Conservation (phyloP, 768 basidiomycete genomes). For the Lentinula sp. region DNA sequence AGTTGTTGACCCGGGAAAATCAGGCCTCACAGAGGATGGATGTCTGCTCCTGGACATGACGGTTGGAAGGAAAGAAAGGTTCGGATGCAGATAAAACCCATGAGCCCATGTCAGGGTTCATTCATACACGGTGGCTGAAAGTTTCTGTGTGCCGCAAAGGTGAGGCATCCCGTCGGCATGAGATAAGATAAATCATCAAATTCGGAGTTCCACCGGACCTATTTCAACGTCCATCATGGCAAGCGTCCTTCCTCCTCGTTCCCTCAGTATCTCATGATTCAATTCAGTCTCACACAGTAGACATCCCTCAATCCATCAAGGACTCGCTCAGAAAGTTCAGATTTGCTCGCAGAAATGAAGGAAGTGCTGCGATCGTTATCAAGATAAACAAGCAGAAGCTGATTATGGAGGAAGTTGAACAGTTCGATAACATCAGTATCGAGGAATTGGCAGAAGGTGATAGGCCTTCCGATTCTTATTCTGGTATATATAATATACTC, state of each 20-base stretch:
- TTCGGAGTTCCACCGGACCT: neutral
- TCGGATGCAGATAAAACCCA: neutral
- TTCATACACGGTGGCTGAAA: neutral
- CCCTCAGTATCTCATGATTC: conserved; percentile 2
- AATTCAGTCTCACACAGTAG: conserved; percentile 67
- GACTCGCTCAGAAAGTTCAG: conserved; percentile 78
- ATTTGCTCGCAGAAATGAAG: conserved; percentile 63
- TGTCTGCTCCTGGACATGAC: neutral
- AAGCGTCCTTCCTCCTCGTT: neutral
- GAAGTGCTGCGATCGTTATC: conserved; percentile 75
- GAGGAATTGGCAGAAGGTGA: conserved; percentile 86
- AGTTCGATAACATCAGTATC: conserved; percentile 68
- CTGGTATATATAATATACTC: neutral
- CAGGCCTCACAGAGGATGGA: conserved; percentile 1
- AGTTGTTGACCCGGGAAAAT: conserved; percentile 6
- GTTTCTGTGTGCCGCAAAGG: neutral
- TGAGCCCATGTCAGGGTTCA: neutral
- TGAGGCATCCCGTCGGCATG: neutral
- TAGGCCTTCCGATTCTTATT: neutral
- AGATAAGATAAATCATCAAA: neutral
- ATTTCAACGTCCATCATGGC: conserved; percentile 6
- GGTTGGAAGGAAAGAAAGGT: neutral
- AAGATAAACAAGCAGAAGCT: conserved; percentile 86
- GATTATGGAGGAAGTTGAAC: conserved; percentile 78
- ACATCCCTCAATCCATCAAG: conserved; percentile 77